phyloP scores from a whole-genome alignment of 2,329 filamentous ascomycete species.

The Exserohilum turcica region DNA sequence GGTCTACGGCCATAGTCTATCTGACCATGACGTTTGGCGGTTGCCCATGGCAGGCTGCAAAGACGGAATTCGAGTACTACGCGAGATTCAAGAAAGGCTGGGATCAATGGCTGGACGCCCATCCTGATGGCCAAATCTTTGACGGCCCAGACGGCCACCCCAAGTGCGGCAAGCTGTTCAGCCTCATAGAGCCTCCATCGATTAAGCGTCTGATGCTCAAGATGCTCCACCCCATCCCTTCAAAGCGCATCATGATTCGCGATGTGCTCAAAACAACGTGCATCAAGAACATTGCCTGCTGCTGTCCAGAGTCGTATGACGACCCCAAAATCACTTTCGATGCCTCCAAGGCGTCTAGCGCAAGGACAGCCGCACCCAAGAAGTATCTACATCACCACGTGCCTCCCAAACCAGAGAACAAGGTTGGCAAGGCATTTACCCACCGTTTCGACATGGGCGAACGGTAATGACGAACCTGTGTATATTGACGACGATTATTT shows the following conservation, averaged over 20 bases:
- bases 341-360: constrained; percentile 52
- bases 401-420: constrained; percentile 49
- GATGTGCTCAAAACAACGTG: constrained; percentile 73
- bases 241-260: constrained; percentile 69
- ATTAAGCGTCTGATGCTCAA: constrained; percentile 73
- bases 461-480: constrained; percentile 22
- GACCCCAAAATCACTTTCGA: constrained; percentile 67
- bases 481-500: constrained; percentile 2
- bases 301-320: constrained; percentile 72
- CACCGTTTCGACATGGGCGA: constrained; percentile 50
- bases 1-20: constrained; percentile 84
- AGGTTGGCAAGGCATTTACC: constrained; percentile 40
- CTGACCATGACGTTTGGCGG: constrained; percentile 74
- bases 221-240: constrained; percentile 82
- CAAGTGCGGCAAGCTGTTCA: constrained; percentile 67
- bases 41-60: constrained; percentile 75
- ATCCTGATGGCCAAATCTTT: constrained; percentile 56
- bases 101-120: constrained; percentile 68
- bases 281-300: constrained; percentile 78
- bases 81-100: constrained; percentile 69
- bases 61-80: constrained; percentile 62
- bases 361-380: constrained; percentile 46
- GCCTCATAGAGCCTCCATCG: constrained; percentile 66
- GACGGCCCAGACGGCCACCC: constrained; percentile 67
- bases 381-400: constrained; percentile 52